phyloP scores from a whole-genome alignment of 2,329 filamentous ascomycete genomes.

The Claviceps purpurea region DNA sequence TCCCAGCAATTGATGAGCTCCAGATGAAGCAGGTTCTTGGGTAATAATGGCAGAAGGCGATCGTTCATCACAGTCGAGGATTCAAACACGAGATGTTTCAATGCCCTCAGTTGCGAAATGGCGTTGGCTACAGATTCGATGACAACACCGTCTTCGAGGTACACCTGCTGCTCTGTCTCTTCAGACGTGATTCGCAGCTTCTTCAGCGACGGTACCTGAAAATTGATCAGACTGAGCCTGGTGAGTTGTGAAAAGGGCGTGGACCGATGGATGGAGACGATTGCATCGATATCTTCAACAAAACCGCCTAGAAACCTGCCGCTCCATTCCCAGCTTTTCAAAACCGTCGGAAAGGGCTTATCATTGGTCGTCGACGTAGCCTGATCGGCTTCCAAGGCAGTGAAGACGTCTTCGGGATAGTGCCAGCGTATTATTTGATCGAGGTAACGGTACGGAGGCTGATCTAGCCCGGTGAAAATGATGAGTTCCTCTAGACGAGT shows the following conservation, averaged over 20 bases:
- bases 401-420: conserved; percentile 54
- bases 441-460: conserved; percentile 49
- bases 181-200: conserved; percentile 23
- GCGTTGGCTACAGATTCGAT: conserved; percentile 21
- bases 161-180: conserved; percentile 16
- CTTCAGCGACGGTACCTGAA: conserved; percentile 39
- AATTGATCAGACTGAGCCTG: conserved; percentile 49
- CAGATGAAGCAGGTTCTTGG: conserved; percentile 50
- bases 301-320: conserved; percentile 35
- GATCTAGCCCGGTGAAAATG: conserved; percentile 57
- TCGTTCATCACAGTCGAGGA: conserved; percentile 61
- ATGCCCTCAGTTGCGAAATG: conserved; percentile 37
- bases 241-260: conserved; percentile 43
- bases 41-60: conserved; percentile 53
- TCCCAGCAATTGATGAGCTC: conserved; percentile 70
- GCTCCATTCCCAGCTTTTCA: conserved; percentile 50
- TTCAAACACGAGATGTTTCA: conserved; percentile 60
- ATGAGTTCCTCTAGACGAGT: conserved; percentile 57
- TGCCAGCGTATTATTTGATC: conserved; percentile 50
- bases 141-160: conserved; percentile 30
- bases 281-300: conserved; percentile 31
- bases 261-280: conserved; percentile 39
- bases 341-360: conserved; percentile 19
- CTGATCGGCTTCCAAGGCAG: conserved; percentile 44
- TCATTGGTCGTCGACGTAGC: conserved; percentile 16